Evolutionary conservation across 1,284 basidiomycete genomes (phyloP).

Genomic region (Caloboletus firmus): DNA sequence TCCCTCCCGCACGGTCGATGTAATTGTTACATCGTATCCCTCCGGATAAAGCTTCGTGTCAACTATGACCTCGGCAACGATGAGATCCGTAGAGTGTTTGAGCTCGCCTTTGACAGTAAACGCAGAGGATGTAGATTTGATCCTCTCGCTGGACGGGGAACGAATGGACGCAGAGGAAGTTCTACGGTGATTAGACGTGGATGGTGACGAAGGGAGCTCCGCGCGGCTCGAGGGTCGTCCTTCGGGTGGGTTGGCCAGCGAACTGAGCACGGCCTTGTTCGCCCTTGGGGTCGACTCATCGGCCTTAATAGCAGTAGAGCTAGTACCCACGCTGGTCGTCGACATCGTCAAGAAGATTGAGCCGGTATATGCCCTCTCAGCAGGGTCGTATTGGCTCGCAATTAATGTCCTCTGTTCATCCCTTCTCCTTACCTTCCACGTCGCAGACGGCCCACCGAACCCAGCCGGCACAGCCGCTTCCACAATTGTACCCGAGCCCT

Average conservation of each 20-base stretch:
- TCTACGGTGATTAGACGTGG: constrained; percentile 9
- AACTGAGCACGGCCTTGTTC: constrained; percentile 6
- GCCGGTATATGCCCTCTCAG: constrained; percentile 49
- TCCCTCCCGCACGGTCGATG: constrained; percentile 46
- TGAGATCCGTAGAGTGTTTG: constrained; percentile 54
- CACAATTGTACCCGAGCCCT: constrained; percentile 17
- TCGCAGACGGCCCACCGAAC: constrained; percentile 12
- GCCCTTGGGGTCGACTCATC: constrained; percentile 24
- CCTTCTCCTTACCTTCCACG: constrained; percentile 59
- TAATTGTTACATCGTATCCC: constrained; percentile 62
- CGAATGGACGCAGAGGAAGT: constrained; percentile 22
- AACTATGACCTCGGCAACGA: constrained; percentile 71
- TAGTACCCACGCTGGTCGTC: constrained; percentile 3
- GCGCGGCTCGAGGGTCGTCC: constrained; percentile 7
- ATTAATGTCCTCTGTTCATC: constrained; percentile 59
- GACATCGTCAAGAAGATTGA: constrained; percentile 44
- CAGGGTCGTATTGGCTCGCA: constrained; percentile 48
- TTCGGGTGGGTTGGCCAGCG: constrained; percentile 9
- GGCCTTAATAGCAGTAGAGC: not conserved
- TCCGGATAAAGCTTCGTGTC: constrained; percentile 74
- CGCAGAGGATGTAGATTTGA: constrained; percentile 41
- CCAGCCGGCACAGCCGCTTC: constrained; percentile 5
- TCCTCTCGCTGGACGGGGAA: constrained; percentile 24
- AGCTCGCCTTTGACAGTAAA: constrained; percentile 64
- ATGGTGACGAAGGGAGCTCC: constrained; percentile 19